Base-by-base conservation (phyloP, 306 rosid species). In the Lagenaria siceraria region DNA sequence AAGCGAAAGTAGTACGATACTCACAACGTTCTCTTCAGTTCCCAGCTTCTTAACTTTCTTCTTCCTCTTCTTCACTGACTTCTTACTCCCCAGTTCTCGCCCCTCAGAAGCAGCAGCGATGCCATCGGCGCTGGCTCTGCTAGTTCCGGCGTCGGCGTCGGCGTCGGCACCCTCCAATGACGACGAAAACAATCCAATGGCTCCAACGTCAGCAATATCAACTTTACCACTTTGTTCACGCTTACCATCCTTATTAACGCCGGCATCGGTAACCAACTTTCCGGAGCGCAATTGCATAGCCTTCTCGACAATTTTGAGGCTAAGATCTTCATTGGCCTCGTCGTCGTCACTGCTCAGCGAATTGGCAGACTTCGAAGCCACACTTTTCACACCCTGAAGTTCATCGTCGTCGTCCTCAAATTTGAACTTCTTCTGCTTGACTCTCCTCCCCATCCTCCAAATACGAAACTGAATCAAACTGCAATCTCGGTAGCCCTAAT, bases 321-420 rank as follows among this genome's bases (percentile, higher is more conserved):
- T 91, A 49, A 88, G 84, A 87, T 93, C 98, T 75, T 89, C 88
- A 83, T 89, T 91, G 12, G 93, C 97, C 79, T 86, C 98, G 0
- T 85, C 96, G n/a, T 87, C 93, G 18, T 86, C 90, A 71, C 81
- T 84, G 81, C 74, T 81, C 69, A 35, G 61, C 5, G 46, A 10
- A 6, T 76, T 43, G 2, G 66, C 10, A 65, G 81, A 83, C 22
- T 86, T 75, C 31, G 77, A 79, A 38, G 68, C 43, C 64, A 22
- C 49, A 12, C 64, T 17, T 68, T 48, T 69, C 61, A 29, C 61
- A 42, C 25, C 51, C 21, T 61, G 66, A 76, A 55, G 49, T 46
- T 77, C 80, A 40, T 48, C 80, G 52, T 81, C 85, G 17, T 75
- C 81, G 12, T 80, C 79, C 7, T 84, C 83, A 49, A 77, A 64